Conservation (phyloP, 176 grass and related monocot genomes). For the Eleusine coracana region DNA sequence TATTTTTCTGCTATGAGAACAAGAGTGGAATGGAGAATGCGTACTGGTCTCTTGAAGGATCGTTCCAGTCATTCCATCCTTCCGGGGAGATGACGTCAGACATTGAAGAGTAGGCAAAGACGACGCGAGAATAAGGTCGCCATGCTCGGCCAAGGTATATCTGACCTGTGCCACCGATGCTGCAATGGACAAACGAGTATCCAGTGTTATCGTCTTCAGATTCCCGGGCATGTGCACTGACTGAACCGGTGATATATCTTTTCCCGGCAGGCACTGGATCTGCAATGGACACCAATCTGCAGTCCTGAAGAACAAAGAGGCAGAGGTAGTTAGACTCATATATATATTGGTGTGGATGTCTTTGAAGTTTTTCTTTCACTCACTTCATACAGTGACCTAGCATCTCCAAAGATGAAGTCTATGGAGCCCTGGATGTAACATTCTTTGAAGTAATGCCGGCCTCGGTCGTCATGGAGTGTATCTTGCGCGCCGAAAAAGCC, state of each 20-base stretch:
- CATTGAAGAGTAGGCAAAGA: slow-evolving; percentile 79
- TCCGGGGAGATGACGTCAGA: slow-evolving; percentile 71
- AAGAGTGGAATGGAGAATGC: slow-evolving; percentile 9
- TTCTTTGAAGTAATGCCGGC: slow-evolving; percentile 86
- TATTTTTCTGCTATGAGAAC: slow-evolving; percentile 12
- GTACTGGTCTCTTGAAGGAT: slow-evolving; percentile 80
- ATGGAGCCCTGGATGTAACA: slow-evolving; percentile 86
- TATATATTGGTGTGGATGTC: background rate
- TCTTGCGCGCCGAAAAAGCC: slow-evolving; percentile 90
- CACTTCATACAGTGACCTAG: slow-evolving; percentile 79
- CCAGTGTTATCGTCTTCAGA: slow-evolving; percentile 67
- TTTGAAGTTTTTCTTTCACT: background rate
- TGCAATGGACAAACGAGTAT: slow-evolving; percentile 72
- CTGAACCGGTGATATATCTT: slow-evolving; percentile 60
- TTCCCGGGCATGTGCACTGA: slow-evolving; percentile 63
- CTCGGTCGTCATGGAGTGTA: slow-evolving; percentile 78
- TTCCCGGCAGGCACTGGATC: slow-evolving; percentile 62
- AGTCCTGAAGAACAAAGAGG: slow-evolving; percentile 53
- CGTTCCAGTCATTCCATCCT: slow-evolving; percentile 88
- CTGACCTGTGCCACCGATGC: slow-evolving; percentile 64
- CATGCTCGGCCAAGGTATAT: slow-evolving; percentile 88
- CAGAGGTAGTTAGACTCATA: background rate
- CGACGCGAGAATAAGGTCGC: slow-evolving; percentile 66
- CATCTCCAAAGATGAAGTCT: slow-evolving; percentile 93
- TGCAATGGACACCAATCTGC: slow-evolving; percentile 78